phyloP scores from a whole-genome alignment of 495 filamentous ascomycete genomes.

The Glonium stellatum region DNA sequence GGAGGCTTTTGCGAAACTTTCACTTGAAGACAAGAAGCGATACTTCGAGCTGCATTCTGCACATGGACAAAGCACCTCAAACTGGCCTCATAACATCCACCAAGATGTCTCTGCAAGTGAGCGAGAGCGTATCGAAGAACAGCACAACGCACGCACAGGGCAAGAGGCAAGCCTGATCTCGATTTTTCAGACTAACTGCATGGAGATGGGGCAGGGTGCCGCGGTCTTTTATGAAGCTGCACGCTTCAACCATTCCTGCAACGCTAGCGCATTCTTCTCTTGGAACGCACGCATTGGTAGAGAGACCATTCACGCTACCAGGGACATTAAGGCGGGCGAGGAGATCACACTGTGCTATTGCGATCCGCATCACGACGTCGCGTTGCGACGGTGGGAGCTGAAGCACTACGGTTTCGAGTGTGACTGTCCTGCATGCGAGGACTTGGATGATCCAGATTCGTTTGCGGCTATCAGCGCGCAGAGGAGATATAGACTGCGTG shows the following conservation, averaged over 20 bases:
- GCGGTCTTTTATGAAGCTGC: slow-evolving; percentile 26
- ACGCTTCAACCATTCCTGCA: slow-evolving; percentile 35
- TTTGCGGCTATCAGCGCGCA: slow-evolving; percentile 15
- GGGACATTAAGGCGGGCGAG: slow-evolving; percentile 28
- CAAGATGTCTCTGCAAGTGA: slow-evolving; percentile 6
- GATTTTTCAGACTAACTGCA: slow-evolving; percentile 34
- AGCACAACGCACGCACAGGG: slow-evolving; percentile 16
- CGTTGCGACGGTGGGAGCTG: slow-evolving; percentile 16
- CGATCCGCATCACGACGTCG: slow-evolving; percentile 13
- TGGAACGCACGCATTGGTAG: slow-evolving; percentile 27
- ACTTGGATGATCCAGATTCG: slow-evolving; percentile 6
- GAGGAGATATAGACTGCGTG: slow-evolving; percentile 12
- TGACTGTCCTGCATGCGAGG: slow-evolving; percentile 28
- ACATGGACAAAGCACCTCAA: slow-evolving; percentile 22
- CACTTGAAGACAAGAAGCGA: slow-evolving; percentile 11
- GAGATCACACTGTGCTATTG: slow-evolving; percentile 31
- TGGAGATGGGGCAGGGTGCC: slow-evolving; percentile 17
- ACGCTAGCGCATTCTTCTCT: slow-evolving; percentile 29
- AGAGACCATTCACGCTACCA: slow-evolving; percentile 27
- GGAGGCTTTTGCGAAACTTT: slow-evolving; percentile 20
- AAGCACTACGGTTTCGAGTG: slow-evolving; percentile 29
- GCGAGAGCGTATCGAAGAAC: slow-evolving; percentile 19
- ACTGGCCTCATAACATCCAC: slow-evolving; percentile 19
- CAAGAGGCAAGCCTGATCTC: slow-evolving; percentile 17
- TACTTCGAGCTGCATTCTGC: slow-evolving; percentile 28